These are phyloP conservation scores for Meyerozyma athensensis DNA, from an alignment of 1,139 yeast genomes.

Conservation along the genomic window DNA sequence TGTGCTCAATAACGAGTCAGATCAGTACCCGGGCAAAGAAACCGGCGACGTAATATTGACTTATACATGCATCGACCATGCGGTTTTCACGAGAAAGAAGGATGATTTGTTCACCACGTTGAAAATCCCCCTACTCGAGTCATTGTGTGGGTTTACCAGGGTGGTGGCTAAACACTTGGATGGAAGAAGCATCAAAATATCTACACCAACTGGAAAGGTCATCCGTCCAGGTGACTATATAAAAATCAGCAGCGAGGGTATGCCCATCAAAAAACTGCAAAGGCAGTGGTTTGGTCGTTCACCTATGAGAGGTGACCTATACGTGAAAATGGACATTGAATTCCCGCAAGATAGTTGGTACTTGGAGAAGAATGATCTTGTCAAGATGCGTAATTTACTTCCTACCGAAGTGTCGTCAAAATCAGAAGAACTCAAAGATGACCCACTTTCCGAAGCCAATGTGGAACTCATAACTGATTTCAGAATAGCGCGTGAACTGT, in stretches of 20 bases:
- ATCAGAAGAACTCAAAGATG: conserved; percentile 11
- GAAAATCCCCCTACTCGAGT: conserved; percentile 67
- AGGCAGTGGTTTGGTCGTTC: conserved; percentile 30
- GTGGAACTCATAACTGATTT: conserved; percentile 41
- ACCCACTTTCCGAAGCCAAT: conserved; percentile 32
- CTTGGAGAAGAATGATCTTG: conserved; percentile 57
- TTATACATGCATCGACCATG: conserved; percentile 44
- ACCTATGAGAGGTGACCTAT: conserved; percentile 62
- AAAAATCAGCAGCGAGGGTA: conserved; percentile 73
- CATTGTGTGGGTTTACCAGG: conserved; percentile 75
- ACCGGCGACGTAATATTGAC: conserved; percentile 78
- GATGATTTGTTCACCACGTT: conserved; percentile 61
- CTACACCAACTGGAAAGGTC: conserved; percentile 73
- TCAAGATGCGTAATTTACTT: conserved; percentile 48
- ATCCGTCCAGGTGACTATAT: conserved; percentile 73
- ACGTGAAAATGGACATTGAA: conserved; percentile 63
- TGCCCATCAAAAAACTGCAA: conserved; percentile 54
- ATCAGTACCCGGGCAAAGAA: conserved; percentile 66
- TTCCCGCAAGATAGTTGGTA: conserved; percentile 86
- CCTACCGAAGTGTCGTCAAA: conserved; percentile 38
- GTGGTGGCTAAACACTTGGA: conserved; percentile 73
- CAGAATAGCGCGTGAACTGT: conserved; percentile 22
- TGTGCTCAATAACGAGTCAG: conserved; percentile 66
- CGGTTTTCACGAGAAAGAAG: conserved; percentile 51
- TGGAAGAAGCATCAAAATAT: conserved; percentile 63